Conservation (phyloP, 495 filamentous ascomycete species). For the Aspergillus egyptiacus region DNA sequence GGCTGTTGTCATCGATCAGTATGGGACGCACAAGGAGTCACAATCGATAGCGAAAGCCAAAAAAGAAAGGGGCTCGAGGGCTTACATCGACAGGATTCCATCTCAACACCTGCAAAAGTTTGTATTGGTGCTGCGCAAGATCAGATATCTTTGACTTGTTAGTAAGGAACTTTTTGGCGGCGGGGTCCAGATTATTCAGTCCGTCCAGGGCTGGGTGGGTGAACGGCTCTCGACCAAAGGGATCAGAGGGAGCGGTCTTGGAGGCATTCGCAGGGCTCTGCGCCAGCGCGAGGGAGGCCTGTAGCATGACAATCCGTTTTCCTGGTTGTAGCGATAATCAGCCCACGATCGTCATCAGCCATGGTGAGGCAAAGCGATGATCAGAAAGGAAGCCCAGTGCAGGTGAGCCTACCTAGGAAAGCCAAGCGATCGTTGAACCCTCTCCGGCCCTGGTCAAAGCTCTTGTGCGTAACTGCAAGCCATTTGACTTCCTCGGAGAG, state of each 20-base stretch:
- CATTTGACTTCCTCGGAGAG: conserved; percentile 91
- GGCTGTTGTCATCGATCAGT: conserved; percentile 45
- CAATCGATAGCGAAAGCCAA: not conserved
- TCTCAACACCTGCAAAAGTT: conserved; percentile 65
- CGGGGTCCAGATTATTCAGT: conserved; percentile 57
- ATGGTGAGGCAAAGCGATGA: not conserved
- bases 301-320: conserved; percentile 72
- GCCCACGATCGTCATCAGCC: not conserved
- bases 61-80: no score
- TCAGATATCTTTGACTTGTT: conserved; percentile 54
- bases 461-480: conserved; percentile 97
- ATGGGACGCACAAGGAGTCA: not conserved
- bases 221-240: conserved; percentile 59
- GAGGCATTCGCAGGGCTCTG: conserved; percentile 33
- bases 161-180: conserved; percentile 50
- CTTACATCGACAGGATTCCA: conserved; percentile 83
- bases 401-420: conserved; percentile 63
- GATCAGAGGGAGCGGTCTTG: conserved; percentile 17
- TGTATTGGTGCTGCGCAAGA: conserved; percentile 63
- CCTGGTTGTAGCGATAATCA: conserved; percentile 42
- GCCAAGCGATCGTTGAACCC: conserved; percentile 91
- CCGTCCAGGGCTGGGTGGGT: conserved; percentile 65
- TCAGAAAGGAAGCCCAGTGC: no score
- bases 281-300: conserved; percentile 67
- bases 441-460: conserved; percentile 89